Conservation (phyloP, 148 eudicot genomes). For the Vaccinium corymbosum region DNA sequence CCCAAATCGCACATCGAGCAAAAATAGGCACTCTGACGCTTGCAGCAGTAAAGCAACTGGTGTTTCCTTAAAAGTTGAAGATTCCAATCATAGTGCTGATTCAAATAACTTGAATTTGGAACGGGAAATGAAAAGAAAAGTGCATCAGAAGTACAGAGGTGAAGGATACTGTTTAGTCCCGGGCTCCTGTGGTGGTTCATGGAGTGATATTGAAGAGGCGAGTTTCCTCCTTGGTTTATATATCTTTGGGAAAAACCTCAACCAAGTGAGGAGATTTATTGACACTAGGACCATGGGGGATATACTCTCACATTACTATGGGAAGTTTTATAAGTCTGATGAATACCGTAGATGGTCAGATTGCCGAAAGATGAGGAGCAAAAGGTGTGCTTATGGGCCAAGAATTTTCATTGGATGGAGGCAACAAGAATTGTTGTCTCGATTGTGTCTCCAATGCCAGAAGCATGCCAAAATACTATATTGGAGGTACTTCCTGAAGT, state of each 20-base stretch:
- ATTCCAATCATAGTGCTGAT: neutral
- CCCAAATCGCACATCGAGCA: neutral
- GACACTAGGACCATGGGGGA: constrained; percentile 58
- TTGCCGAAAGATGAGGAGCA: constrained; percentile 56
- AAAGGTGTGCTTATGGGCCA: constrained; percentile 52
- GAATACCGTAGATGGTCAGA: constrained; percentile 63
- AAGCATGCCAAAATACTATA: constrained; percentile 44
- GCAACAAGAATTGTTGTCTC: constrained; percentile 69
- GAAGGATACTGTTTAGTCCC: constrained; percentile 45
- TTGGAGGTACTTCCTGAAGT: constrained; percentile 52
- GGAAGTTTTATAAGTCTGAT: constrained; percentile 47
- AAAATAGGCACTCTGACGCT: constrained; percentile 16
- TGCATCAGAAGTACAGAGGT: constrained; percentile 14
- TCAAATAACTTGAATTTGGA: constrained; percentile 1
- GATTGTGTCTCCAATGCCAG: constrained; percentile 49
- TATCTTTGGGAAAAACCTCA: constrained; percentile 68
- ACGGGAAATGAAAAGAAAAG: constrained; percentile 1
- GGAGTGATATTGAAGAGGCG: constrained; percentile 60
- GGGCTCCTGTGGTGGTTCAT: constrained; percentile 29
- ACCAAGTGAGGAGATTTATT: constrained; percentile 44
- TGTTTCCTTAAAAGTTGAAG: neutral
- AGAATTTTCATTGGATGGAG: constrained; percentile 66
- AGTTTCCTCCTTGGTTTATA: constrained; percentile 74
- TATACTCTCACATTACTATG: constrained; percentile 53
- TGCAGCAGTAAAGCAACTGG: neutral